Base-by-base conservation (phyloP, 495 filamentous ascomycete genomes). In the Aspergillus mulundensis region DNA sequence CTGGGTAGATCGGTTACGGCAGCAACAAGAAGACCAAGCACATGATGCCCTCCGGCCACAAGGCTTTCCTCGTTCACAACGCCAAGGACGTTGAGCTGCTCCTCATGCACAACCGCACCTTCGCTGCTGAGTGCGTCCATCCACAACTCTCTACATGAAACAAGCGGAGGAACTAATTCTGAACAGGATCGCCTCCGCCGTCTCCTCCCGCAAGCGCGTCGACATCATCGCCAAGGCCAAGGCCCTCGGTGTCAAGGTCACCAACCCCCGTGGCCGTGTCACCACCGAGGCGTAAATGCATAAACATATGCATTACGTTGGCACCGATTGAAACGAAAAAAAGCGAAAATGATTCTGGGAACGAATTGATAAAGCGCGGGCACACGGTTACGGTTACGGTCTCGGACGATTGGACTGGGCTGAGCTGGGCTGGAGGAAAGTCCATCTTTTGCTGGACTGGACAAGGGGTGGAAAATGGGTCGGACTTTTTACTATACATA, bases 101-200 rank as follows among this genome's bases (percentile, higher is more conserved):
- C 65, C 84, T 98, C 58, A 98, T 98, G 94, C 95, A 98, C 87
- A 97, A 97, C 87, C 87, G 87, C 74, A 96, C 90, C 73, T 96
- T 85, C 79, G 94, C 94, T 73, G 94, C 94, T 70, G 95, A 97
- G 94, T 97, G 88, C 68, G 91, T 83, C 41, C 16, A 28, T 10
- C 28, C 10, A 34, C 34, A 24, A 24, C 19, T 16, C 1, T 39
- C n/a, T 34, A 15, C 41, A 20, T 34, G 38, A 53, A 36, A 4
- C 32, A 10, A 36, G 2, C 12, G 57, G 34, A 23, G 42, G n/a
- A 53, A 18, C 20, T 34, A 11, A 42, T n/a, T 40, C 14, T 40
- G 14, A 52, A 54, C 64, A 97, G 94, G 83, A 98, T 98, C 74
- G 89, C 85, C 70, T 89, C 93, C 82, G 88, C 88, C 69, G 94